Evolutionary conservation across 306 rosid species (phyloP).

Genomic region (Glycyrrhiza uralensis): DNA sequence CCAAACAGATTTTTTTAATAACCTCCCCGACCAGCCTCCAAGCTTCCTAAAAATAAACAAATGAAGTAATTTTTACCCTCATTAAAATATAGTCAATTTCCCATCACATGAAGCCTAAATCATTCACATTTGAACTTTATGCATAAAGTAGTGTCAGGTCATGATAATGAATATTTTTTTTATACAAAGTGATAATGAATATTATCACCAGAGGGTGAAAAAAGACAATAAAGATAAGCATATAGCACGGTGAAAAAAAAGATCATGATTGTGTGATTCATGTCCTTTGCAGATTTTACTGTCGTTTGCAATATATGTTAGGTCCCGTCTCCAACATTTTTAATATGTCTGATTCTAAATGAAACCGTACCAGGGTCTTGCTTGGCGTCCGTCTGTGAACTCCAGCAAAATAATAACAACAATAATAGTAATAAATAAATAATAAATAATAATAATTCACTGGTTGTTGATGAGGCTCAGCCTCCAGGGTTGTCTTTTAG

Average conservation of each 20-base stretch:
- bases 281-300: slow-evolving; percentile 25
- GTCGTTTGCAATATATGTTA: slow-evolving; percentile 9
- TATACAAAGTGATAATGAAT: neutral
- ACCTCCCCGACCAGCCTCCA: too few species aligned
- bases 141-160: slow-evolving; percentile 14
- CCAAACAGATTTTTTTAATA: neutral
- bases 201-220: neutral
- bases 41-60: neutral
- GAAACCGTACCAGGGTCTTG: neutral
- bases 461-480: slow-evolving; percentile 22
- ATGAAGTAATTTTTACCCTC: neutral
- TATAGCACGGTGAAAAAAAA: neutral
- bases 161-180: too few species aligned
- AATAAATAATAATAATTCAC: neutral
- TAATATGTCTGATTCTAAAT: slow-evolving; percentile 14
- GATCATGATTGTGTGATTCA: slow-evolving; percentile 11
- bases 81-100: neutral
- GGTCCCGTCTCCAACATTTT: neutral
- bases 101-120: neutral
- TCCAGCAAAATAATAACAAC: neutral
- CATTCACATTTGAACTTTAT: slow-evolving; percentile 7
- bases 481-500: slow-evolving; percentile 28
- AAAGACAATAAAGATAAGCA: neutral
- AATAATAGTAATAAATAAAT: too few species aligned
- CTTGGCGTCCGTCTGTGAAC: neutral